Conservation (phyloP, 495 filamentous ascomycete species). For the Podospora sp. region DNA sequence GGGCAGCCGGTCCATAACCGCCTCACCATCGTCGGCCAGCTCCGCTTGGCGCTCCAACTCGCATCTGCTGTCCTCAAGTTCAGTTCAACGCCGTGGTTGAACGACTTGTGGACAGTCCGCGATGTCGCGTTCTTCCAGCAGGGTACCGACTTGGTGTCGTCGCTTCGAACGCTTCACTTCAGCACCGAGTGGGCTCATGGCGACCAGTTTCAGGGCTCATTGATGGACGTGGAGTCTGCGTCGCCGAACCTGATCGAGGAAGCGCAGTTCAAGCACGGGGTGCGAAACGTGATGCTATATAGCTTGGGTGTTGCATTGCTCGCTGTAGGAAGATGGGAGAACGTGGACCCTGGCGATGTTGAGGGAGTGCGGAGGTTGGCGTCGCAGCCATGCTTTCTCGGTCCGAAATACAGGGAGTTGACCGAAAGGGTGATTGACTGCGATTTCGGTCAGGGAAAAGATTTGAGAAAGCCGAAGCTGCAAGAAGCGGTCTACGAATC, state of each 20-base stretch:
- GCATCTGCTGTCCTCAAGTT: too few relatives aligned
- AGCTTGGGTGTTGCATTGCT: background rate
- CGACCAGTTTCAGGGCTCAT: background rate
- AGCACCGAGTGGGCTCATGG: background rate
- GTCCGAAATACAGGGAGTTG: background rate
- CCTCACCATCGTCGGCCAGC: too few relatives aligned
- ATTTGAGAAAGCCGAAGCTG: background rate
- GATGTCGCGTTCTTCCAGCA: too few relatives aligned
- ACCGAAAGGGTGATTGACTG: background rate
- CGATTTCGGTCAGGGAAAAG: background rate
- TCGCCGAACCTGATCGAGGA: background rate
- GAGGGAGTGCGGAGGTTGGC: background rate
- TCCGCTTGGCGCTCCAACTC: too few relatives aligned
- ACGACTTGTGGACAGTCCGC: too few relatives aligned
- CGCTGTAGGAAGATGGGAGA: background rate
- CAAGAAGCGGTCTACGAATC: background rate
- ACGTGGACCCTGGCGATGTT: background rate
- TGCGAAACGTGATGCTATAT: background rate
- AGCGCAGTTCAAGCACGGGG: background rate
- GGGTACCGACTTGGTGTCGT: too few relatives aligned
- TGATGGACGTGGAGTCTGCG: background rate
- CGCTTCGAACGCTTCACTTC: background rate
- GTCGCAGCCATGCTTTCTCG: background rate
- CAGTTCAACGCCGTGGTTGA: too few relatives aligned
- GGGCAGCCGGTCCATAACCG: too few relatives aligned